These are phyloP conservation scores for Lepidium africanum DNA, from an alignment of 345 rosid species.

Conservation along the genomic window DNA sequence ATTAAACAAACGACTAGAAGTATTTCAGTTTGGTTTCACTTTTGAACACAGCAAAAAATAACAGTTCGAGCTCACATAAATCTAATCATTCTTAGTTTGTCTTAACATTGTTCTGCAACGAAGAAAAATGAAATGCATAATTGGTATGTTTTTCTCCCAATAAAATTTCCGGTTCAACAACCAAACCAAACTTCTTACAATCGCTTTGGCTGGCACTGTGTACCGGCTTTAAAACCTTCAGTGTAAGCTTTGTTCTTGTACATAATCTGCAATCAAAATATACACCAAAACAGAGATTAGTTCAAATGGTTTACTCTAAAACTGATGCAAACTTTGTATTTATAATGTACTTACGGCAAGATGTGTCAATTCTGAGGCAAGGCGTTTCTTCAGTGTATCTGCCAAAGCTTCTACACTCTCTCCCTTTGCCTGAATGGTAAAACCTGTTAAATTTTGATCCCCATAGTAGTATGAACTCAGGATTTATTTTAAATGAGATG, in stretches of 20 bases:
- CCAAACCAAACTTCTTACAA: conserved; percentile 3
- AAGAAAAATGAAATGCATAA: neutral
- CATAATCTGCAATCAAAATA: conserved; percentile 46
- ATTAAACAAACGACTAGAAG: neutral
- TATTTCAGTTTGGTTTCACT: neutral
- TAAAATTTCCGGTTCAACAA: neutral
- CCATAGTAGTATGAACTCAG: neutral
- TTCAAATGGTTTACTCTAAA: neutral
- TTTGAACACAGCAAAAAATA: neutral
- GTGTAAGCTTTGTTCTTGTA: conserved; percentile 80
- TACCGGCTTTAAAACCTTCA: conserved; percentile 77
- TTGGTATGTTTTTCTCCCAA: neutral
- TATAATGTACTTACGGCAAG: conserved; percentile 49
- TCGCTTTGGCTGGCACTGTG: conserved; percentile 30
- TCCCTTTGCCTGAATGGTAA: conserved; percentile 39
- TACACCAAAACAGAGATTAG: neutral
- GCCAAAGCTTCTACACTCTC: conserved; percentile 32
- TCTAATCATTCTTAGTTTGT: neutral
- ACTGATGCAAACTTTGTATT: neutral
- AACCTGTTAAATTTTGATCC: neutral
- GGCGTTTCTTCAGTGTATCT: conserved; percentile 43
- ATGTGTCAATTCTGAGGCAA: conserved; percentile 46
- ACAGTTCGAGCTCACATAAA: neutral
- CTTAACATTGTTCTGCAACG: conserved; percentile 3
- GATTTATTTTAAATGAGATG: neutral